phyloP scores from a whole-genome alignment of 148 eudicot genomes.

The Nyssa sinensis region DNA sequence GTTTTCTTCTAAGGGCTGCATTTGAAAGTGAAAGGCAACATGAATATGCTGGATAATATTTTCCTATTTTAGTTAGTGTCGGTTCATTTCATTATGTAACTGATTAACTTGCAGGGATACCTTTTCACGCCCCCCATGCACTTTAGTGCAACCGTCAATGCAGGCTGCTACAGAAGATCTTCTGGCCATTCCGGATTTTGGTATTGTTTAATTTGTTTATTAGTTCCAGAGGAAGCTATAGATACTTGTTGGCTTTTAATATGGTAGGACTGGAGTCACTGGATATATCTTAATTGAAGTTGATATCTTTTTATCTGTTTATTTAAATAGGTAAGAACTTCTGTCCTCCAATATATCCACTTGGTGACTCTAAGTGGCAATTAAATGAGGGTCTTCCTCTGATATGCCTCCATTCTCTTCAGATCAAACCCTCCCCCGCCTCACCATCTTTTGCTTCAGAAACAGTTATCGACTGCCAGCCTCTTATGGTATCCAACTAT shows the following conservation, averaged over 20 bases:
- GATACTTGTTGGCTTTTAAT: constrained; percentile 6
- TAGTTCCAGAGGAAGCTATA: constrained; percentile 1
- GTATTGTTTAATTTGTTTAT: constrained; percentile 33
- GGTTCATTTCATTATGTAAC: neutral
- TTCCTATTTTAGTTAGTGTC: neutral
- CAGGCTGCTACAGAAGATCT: constrained; percentile 41
- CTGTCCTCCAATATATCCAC: constrained; percentile 86
- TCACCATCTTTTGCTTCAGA: constrained; percentile 80
- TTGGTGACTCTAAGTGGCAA: constrained; percentile 60
- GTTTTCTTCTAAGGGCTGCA: neutral
- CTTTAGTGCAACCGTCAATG: constrained; percentile 88
- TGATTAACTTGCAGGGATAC: constrained; percentile 69
- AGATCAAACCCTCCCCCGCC: constrained; percentile 74
- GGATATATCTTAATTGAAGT: constrained; percentile 6
- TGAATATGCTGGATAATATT: neutral
- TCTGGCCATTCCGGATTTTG: constrained; percentile 70
- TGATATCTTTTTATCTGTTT: constrained; percentile 25
- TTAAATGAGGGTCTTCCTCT: constrained; percentile 58
- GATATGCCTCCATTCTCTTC: constrained; percentile 71
- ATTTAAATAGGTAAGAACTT: constrained; percentile 59
- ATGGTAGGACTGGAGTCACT: neutral
- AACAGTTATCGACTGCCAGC: constrained; percentile 76
- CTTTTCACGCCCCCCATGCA: constrained; percentile 81
- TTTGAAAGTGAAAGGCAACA: neutral
- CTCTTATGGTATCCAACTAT: constrained; percentile 60